Conservation (phyloP, 2,329 filamentous ascomycete species). For the Fusarium goolgardi region DNA sequence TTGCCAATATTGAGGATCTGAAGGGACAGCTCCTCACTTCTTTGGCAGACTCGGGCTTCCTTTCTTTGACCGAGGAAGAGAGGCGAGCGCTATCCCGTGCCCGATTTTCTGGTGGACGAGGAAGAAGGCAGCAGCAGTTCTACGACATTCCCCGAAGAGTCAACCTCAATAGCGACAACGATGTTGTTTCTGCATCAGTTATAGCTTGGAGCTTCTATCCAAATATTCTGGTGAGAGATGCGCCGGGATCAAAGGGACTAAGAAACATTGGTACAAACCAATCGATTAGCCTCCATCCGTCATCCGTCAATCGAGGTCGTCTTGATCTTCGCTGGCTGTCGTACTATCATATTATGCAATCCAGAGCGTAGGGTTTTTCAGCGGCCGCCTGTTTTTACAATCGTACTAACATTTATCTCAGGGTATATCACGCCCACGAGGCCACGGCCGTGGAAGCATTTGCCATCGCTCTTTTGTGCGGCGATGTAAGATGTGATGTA, state of each 20-base stretch:
- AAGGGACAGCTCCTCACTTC: conserved; percentile 91
- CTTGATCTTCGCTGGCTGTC: conserved; percentile 82
- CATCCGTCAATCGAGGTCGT: conserved; percentile 84
- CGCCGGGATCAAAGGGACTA: conserved; percentile 76
- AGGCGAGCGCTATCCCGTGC: conserved; percentile 74
- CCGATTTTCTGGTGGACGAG: conserved; percentile 65
- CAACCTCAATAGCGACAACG: conserved; percentile 81
- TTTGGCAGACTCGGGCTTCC: conserved; percentile 85
- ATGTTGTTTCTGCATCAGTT: conserved; percentile 81
- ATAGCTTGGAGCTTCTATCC: conserved; percentile 97
- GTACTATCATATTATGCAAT: conserved; percentile 98
- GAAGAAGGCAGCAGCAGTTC: conserved; percentile 76
- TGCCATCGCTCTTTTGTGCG: conserved; percentile 84
- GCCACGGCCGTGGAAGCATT: conserved; percentile 85
- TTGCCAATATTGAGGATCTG: conserved; percentile 93
- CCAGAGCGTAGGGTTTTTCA: conserved; percentile 71
- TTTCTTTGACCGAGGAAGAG: conserved; percentile 80
- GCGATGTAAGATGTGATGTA: conserved; percentile 88
- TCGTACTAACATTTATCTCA: conserved; percentile 50
- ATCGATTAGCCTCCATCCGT: conserved; percentile 85
- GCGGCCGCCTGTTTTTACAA: background rate
- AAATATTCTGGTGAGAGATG: conserved; percentile 85
- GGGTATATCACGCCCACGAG: conserved; percentile 89
- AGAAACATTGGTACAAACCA: conserved; percentile 95
- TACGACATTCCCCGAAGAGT: conserved; percentile 83